Base-by-base conservation (phyloP, 768 basidiomycete species). In the Lanmaoa pseudosensibilis region DNA sequence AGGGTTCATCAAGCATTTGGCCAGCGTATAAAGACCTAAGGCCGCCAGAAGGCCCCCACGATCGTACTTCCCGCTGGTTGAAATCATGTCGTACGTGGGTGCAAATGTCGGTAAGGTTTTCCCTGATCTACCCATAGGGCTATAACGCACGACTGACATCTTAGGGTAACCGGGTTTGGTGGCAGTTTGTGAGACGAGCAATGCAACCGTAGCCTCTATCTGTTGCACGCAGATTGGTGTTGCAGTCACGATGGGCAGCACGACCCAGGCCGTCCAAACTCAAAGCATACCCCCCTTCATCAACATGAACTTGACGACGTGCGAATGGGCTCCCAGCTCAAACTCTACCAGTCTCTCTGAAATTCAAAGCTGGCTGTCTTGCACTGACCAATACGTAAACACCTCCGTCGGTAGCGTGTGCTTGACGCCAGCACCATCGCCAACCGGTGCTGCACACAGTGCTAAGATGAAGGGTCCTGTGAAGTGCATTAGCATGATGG, bases 151-250 rank as follows among this genome's bases (percentile, higher is more conserved):
- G 44, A 21, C 19, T 27, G 18, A 50, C 13, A 27, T 23, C 23
- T 23, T 4, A n/a, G 25, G 12, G 8, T 12, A 19, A n/a, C 30
- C 23, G 25, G 18, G 4, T 23, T 27, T 11, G 18, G 8, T 18
- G 5, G 2, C 6, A 52, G 45, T 25, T 5, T 59, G 58, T 39
- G 34, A 50, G 38, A 32, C 55, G 9, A 46, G 27, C 45, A 59
- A 59, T 32, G 34, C 43, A 25, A 58, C 56, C 2, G 58, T 59
- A 18, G 40, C 50, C 6, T 15, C 33, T 23, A 58, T 58, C 16
- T 59, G 56, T 32, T 59, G 58, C 15, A 18, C 33, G 6, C 49
- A 43, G 21, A 6, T 46, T 16, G 27, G 34, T 32, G 4, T 37
- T 19, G 12, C 56, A 25, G 25, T 32, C 30, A 44, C 53, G 15